Conservation (phyloP, 345 rosid genomes). For the Diplotaxis tenuifolia region DNA sequence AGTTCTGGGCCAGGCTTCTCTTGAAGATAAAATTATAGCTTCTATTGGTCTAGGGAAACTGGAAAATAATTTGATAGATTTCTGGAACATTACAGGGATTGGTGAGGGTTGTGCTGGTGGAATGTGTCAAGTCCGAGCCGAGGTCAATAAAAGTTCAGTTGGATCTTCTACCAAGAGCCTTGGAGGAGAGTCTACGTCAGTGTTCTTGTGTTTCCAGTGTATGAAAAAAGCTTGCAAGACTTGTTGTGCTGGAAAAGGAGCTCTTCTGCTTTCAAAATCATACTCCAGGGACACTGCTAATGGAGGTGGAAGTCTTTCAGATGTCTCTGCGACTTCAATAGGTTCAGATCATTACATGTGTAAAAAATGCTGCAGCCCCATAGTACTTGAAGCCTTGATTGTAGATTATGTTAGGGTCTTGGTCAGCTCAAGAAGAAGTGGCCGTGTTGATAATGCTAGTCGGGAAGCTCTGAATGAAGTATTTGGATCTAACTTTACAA, state of each 20-base stretch:
- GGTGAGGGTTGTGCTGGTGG: slow-evolving; percentile 67
- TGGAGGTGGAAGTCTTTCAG: slow-evolving; percentile 64
- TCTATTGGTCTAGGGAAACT: slow-evolving; percentile 67
- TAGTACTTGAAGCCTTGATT: slow-evolving; percentile 71
- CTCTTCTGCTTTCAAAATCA: slow-evolving; percentile 58
- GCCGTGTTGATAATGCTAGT: slow-evolving; percentile 67
- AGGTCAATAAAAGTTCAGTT: slow-evolving; percentile 43
- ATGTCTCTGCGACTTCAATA: slow-evolving; percentile 49
- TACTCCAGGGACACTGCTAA: slow-evolving; percentile 56
- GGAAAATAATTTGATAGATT: slow-evolving; percentile 60
- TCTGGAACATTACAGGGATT: slow-evolving; percentile 72
- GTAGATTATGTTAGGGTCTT: slow-evolving; percentile 85
- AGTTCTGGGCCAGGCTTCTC: slow-evolving; percentile 71
- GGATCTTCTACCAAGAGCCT: slow-evolving; percentile 42
- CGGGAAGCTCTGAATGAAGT: slow-evolving; percentile 61
- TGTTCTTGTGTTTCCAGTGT: slow-evolving; percentile 66
- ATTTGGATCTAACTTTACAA: slow-evolving; percentile 47
- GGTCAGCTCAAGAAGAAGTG: slow-evolving; percentile 71
- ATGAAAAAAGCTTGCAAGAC: slow-evolving; percentile 69
- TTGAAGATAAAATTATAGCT: slow-evolving; percentile 81
- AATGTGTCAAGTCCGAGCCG: slow-evolving; percentile 65
- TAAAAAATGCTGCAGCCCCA: slow-evolving; percentile 67
- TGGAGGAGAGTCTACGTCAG: slow-evolving; percentile 42
- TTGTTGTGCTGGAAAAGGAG: slow-evolving; percentile 94
- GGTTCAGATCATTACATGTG: slow-evolving; percentile 61